Conservation (phyloP, 164 flowering plant species). For the Macadamia integrifolia region DNA sequence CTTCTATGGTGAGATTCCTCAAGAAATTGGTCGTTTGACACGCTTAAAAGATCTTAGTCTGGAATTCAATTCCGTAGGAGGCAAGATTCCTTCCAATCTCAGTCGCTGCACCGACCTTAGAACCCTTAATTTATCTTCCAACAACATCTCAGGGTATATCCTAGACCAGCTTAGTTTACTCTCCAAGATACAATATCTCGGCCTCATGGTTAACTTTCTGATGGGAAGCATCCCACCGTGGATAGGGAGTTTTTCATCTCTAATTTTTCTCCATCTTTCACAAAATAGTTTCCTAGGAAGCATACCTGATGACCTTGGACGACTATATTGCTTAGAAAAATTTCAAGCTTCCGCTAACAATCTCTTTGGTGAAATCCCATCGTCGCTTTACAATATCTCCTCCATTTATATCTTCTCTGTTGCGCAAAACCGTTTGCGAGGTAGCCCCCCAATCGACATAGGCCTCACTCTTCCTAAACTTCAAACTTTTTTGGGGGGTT, state of each 20-base stretch:
- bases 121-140: background rate
- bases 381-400: background rate
- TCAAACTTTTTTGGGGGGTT: background rate
- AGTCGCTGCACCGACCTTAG: slow-evolving; percentile 17
- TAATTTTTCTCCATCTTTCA: background rate
- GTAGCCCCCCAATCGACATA: slow-evolving; percentile 2
- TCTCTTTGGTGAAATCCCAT: slow-evolving; percentile 5
- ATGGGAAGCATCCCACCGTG: slow-evolving; percentile 26
- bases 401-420: background rate
- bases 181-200: slow-evolving; percentile 4
- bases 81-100: slow-evolving; percentile 28
- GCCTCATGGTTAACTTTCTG: slow-evolving; percentile 15
- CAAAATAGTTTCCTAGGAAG: background rate
- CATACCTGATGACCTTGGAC: slow-evolving; percentile 1
- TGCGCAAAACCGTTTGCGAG: background rate
- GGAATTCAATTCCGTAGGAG: slow-evolving; percentile 18
- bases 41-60: slow-evolving; percentile 11
- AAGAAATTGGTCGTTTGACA: slow-evolving; percentile 22
- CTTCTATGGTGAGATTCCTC: slow-evolving; percentile 27
- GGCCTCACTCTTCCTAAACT: slow-evolving; percentile 11
- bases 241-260: slow-evolving; percentile 12
- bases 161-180: slow-evolving; percentile 16
- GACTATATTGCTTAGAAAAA: background rate
- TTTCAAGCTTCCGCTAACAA: background rate
- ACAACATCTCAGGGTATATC: slow-evolving; percentile 18